phyloP scores from a whole-genome alignment of 2,329 filamentous ascomycete species.

The Aspergillus caelatus region DNA sequence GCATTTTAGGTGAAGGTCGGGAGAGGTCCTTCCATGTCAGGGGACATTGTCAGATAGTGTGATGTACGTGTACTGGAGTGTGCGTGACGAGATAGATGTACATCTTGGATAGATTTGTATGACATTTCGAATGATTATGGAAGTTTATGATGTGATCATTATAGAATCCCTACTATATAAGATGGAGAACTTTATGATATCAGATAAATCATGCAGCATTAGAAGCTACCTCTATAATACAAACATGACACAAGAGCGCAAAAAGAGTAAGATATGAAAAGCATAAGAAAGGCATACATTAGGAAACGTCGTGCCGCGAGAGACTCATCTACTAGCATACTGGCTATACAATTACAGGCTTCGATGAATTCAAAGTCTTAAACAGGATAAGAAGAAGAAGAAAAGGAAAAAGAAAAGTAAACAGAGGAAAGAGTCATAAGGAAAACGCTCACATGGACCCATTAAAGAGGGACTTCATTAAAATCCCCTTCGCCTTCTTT shows the following conservation, averaged over 20 bases:
- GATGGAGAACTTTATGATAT: not conserved
- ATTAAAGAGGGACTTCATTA: constrained; percentile 39
- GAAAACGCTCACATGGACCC: constrained; percentile 10
- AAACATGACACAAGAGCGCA: constrained; percentile 2
- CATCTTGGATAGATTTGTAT: not conserved
- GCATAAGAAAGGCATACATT: constrained; percentile 11
- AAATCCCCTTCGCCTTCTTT: constrained; percentile 39
- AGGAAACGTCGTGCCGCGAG: not conserved
- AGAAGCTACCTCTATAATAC: constrained; percentile 20
- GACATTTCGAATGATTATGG: not conserved
- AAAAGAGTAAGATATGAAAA: constrained; percentile 1
- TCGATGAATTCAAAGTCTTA: not conserved
- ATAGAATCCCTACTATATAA: not conserved
- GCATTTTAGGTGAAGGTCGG: not conserved
- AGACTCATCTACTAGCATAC: constrained; percentile 5
- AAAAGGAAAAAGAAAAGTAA: constrained; percentile 5
- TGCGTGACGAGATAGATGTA: not conserved
- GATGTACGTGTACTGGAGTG: not conserved
- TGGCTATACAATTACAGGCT: constrained; percentile 8
- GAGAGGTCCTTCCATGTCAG: not conserved
- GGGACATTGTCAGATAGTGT: not conserved
- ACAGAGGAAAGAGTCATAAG: constrained; percentile 17
- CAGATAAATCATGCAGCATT: constrained; percentile 4
- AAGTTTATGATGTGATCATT: not conserved
- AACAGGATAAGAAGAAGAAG: constrained; percentile 24